Base-by-base conservation (phyloP, 2,329 filamentous ascomycete species). In the Nannizziopsis arthrosporioides region DNA sequence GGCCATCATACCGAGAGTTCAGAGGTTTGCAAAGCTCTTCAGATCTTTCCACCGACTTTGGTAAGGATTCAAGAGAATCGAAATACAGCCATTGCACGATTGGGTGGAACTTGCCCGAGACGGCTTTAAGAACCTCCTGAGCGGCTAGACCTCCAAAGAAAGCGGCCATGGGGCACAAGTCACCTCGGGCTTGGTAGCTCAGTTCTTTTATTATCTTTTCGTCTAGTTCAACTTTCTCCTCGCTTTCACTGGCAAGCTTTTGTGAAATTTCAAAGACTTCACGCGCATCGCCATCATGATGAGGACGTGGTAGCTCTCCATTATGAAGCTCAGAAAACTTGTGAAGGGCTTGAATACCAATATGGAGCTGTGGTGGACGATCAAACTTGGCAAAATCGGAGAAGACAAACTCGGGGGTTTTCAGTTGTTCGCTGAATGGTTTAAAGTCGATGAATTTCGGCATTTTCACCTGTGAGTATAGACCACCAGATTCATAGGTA, bases 321-420 rank as follows among this genome's bases (percentile, higher is more conserved):
- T 70, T 68, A 59, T 93, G 81, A 32, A 74, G 71, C 57, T 88
- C 81, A 10, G 78, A 80, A 66, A 94, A 98, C 32, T 82, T 80
- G 63, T 95, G 88, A 6, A 98, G 75, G 8, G 92, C 89, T 68
- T 96, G 89, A 61, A 96, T 84, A 52, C 88, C 92, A 52, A 93
- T 72, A 63, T 98, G 92, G 18, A 98, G 77, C 66, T 96, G 88
- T 56, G 84, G 80, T 1, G 92, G 92, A 40, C 92, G 84, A 66
- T 96, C 92, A 56, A 95, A 96, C 68, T 98, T 98, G 68, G 92
- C 92, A 62, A 89, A 98, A 65, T 98, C 92, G 17, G 92, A 94
- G 52, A 94, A 79, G 60, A 96, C 70, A 54, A 93, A 80, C 59
- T 95, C 90, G 2, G 92, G 92, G 50, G 87, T 84, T 67, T 86